Conservation (phyloP, 176 grass and related monocot species). For the Panicum miliaceum region DNA sequence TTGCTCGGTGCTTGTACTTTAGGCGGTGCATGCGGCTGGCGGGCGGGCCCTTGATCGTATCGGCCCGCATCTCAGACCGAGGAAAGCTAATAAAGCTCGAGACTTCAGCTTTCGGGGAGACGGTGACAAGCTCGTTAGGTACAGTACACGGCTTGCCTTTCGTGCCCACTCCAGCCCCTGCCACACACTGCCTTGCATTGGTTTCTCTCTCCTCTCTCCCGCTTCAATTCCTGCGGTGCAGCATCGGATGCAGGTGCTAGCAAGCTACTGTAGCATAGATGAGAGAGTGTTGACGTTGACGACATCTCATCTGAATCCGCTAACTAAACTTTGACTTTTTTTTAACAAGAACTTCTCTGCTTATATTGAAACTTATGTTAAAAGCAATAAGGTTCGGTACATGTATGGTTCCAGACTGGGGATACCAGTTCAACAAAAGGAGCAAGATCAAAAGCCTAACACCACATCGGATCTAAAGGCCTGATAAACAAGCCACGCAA, state of each 20-base stretch:
- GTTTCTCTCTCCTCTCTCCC: background rate
- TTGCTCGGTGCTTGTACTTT: constrained; percentile 32
- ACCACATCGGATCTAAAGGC: no score
- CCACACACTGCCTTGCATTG: background rate
- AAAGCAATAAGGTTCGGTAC: no score
- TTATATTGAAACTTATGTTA: no score
- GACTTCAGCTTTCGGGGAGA: background rate
- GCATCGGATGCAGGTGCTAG: background rate
- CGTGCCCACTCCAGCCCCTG: background rate
- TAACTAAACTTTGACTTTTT: no score
- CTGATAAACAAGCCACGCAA: no score
- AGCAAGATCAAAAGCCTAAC: no score
- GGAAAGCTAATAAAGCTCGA: constrained; percentile 43
- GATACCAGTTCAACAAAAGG: no score
- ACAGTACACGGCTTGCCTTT: constrained; percentile 25
- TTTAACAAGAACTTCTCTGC: no score
- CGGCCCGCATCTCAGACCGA: background rate
- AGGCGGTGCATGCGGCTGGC: background rate
- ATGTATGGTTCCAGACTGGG: no score
- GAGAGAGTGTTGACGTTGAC: no score
- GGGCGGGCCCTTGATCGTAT: constrained; percentile 6
- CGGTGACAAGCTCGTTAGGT: background rate
- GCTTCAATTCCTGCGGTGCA: background rate
- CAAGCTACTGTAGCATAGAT: background rate
- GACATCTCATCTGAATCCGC: no score